Percentiles rank a stretch among this genome's conserved stretches.
Conservation (phyloP, 208 protist genomes). For the Trypanosoma mega region DNA sequence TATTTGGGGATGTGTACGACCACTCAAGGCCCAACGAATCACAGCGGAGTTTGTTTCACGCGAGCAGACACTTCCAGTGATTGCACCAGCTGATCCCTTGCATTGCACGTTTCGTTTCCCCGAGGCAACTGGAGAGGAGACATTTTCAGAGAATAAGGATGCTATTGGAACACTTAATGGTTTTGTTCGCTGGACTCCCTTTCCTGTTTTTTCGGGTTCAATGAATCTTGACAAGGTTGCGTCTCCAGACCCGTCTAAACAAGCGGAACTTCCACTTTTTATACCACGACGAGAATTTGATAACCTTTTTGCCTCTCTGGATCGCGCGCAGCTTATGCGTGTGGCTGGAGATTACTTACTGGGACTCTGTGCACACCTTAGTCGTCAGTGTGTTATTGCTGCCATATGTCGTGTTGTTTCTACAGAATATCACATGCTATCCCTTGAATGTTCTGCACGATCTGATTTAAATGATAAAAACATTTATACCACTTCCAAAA, state of each 20-base stretch:
- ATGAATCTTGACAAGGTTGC: constrained; percentile 30
- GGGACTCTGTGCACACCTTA: constrained; percentile 27
- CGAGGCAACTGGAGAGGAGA: constrained; percentile 33
- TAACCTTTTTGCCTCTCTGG: constrained; percentile 27
- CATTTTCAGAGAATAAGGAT: constrained; percentile 29
- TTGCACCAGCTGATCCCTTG: constrained; percentile 17
- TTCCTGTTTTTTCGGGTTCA: constrained; percentile 25
- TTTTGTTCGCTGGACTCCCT: constrained; percentile 35
- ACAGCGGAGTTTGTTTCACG: constrained; percentile 41
- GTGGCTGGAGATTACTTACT: constrained; percentile 24
- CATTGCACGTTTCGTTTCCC: constrained; percentile 39
- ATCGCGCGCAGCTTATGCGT: constrained; percentile 17
- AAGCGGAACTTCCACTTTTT: constrained; percentile 19
- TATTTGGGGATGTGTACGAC: constrained; percentile 34
- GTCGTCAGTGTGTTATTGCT: constrained; percentile 31
- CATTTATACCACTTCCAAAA: not conserved
- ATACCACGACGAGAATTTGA: constrained; percentile 39
- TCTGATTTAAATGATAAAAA: not conserved
- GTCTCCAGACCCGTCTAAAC: constrained; percentile 11
- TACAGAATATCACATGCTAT: constrained; percentile 24
- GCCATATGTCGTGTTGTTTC: constrained; percentile 27
- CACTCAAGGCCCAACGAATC: constrained; percentile 29
- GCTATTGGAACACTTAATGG: constrained; percentile 36
- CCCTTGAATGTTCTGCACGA: not conserved
- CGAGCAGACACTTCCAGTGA: constrained; percentile 36